These are phyloP conservation scores for Monosporascus sp. DNA, from an alignment of 2,329 filamentous ascomycete species.

Conservation along the genomic window DNA sequence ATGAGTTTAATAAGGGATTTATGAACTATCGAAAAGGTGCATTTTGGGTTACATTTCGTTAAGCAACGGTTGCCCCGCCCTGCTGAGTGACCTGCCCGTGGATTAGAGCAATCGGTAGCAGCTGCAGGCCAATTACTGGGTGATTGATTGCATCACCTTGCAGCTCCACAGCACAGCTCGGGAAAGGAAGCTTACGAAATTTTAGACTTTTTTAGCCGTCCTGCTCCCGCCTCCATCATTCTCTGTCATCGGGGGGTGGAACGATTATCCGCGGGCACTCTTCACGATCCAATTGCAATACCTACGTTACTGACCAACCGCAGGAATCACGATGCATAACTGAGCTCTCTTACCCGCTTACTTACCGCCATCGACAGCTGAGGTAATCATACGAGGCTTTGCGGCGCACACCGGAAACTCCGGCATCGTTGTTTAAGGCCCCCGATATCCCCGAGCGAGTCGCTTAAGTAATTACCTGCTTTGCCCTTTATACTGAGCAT, in stretches of 20 bases:
- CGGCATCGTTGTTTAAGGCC: not conserved
- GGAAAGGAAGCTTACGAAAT: not conserved
- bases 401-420: not conserved
- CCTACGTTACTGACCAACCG: not conserved
- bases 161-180: slow-evolving; percentile 1
- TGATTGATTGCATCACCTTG: slow-evolving; percentile 1
- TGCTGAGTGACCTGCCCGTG: no score
- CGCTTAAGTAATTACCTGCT: not conserved
- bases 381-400: not conserved
- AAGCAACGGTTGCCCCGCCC: no score
- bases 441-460: not conserved
- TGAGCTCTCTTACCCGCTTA: not conserved
- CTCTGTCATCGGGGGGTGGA: not conserved
- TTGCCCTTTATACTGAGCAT: not conserved
- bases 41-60: no score
- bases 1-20: no score
- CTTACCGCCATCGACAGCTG: not conserved
- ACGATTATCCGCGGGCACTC: not conserved
- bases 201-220: not conserved
- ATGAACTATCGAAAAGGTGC: no score
- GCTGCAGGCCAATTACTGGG: not conserved
- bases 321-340: not conserved
- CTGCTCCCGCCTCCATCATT: not conserved
- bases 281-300: not conserved
- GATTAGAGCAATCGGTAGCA: not conserved